These are phyloP conservation scores for Myriosclerotinia duriaeana DNA, from an alignment of 2,329 filamentous ascomycete species.

Conservation along the genomic window DNA sequence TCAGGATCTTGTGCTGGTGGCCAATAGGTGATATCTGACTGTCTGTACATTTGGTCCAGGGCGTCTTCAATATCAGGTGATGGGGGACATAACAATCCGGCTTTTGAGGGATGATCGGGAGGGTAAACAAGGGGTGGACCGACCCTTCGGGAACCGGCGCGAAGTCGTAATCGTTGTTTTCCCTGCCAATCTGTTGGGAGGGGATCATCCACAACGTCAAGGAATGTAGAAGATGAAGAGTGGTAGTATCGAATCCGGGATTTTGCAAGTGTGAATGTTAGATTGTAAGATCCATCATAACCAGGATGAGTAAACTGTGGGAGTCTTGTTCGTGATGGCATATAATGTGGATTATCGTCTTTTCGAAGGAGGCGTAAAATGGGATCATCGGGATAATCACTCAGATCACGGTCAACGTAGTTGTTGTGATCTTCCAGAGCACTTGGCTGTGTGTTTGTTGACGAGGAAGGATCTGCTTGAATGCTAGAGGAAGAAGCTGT, in stretches of 20 bases:
- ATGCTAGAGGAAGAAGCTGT: slow-evolving; percentile 1
- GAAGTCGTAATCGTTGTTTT: slow-evolving; percentile 48
- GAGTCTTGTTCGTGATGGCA: slow-evolving; percentile 42
- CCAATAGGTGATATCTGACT: slow-evolving; percentile 40
- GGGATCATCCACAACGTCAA: slow-evolving; percentile 59
- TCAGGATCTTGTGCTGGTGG: slow-evolving; percentile 37
- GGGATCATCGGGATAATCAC: slow-evolving; percentile 33
- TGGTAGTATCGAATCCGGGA: slow-evolving; percentile 58
- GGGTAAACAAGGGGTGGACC: slow-evolving; percentile 36
- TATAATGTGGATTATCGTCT: slow-evolving; percentile 43
- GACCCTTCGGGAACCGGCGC: slow-evolving; percentile 48
- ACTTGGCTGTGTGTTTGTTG: not conserved
- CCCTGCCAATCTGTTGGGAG: slow-evolving; percentile 41
- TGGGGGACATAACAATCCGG: slow-evolving; percentile 27
- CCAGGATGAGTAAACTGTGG: slow-evolving; percentile 51
- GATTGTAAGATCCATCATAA: slow-evolving; percentile 45
- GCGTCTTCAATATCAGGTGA: slow-evolving; percentile 28
- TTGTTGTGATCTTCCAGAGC: slow-evolving; percentile 1
- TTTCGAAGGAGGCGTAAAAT: slow-evolving; percentile 32
- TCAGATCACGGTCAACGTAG: slow-evolving; percentile 19
- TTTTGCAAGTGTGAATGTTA: slow-evolving; percentile 52
- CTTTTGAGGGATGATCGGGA: slow-evolving; percentile 2
- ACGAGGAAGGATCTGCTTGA: slow-evolving; percentile 1
- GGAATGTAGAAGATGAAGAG: slow-evolving; percentile 51
- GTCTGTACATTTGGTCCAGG: slow-evolving; percentile 34